phyloP scores from a whole-genome alignment of 768 basidiomycete genomes.

The Butyriboletus loyo region DNA sequence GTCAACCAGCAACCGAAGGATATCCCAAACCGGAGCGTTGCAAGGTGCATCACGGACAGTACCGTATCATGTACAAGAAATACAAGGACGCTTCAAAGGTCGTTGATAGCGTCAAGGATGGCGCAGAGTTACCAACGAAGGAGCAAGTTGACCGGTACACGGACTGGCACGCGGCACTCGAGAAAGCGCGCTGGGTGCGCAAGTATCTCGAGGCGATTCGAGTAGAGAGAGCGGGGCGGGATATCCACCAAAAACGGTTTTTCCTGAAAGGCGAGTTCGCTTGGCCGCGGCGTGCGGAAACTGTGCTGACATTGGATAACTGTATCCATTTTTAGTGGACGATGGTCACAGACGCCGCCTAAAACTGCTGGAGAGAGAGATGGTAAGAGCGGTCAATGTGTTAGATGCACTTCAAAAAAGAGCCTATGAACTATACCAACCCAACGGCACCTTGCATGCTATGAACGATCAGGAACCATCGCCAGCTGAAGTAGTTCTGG shows the following conservation, averaged over 20 bases:
- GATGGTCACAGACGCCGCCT: constrained; percentile 30
- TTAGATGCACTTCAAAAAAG: constrained; percentile 17
- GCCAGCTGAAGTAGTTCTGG: not conserved
- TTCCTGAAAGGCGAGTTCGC: constrained; percentile 28
- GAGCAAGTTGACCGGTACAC: constrained; percentile 10
- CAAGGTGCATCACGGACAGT: constrained; percentile 26
- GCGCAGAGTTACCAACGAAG: constrained; percentile 15
- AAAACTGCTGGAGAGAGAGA: constrained; percentile 27
- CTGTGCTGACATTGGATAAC: not conserved
- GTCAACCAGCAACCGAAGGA: constrained; percentile 18
- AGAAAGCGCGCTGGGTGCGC: constrained; percentile 23
- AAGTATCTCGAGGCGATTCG: constrained; percentile 33
- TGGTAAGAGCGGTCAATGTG: constrained; percentile 24
- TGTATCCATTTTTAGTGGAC: constrained; percentile 21
- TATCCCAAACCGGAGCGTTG: constrained; percentile 19
- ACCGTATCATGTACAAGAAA: constrained; percentile 18
- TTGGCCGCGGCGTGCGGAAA: no score
- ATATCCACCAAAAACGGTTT: constrained; percentile 32
- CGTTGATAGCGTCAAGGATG: constrained; percentile 20
- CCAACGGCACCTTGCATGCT: constrained; percentile 1
- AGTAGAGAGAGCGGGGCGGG: constrained; percentile 29
- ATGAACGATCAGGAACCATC: not conserved
- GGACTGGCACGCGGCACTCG: constrained; percentile 11
- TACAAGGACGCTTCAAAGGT: constrained; percentile 29
- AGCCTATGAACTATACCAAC: constrained; percentile 16